A percentile compares a stretch with the other conserved stretches of the same genome.
These are phyloP conservation scores for Gyrodon lividus DNA, from an alignment of 768 basidiomycete species.

Conservation along the genomic window DNA sequence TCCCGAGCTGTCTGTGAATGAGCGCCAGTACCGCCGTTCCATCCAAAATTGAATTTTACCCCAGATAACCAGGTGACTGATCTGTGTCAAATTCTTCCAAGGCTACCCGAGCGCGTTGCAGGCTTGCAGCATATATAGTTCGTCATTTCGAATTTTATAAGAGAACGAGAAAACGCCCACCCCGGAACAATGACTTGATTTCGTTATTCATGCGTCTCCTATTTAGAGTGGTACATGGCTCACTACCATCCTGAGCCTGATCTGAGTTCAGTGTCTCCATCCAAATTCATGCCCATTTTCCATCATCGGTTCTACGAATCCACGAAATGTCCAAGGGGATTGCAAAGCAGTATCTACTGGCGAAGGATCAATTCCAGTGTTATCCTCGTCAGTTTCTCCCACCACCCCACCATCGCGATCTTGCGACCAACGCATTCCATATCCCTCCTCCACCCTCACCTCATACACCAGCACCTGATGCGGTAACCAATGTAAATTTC, in stretches of 20 bases:
- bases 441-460: slow-evolving; percentile 55
- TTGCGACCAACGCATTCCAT: slow-evolving; percentile 69
- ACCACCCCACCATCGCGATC: slow-evolving; percentile 31
- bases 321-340: slow-evolving; percentile 54
- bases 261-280: slow-evolving; percentile 53
- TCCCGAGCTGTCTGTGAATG: too few species aligned
- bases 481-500: slow-evolving; percentile 66
- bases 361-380: not conserved
- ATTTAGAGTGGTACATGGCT: not conserved
- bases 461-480: slow-evolving; percentile 64
- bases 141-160: too few species aligned
- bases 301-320: slow-evolving; percentile 70
- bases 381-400: slow-evolving; percentile 2
- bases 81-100: too few species aligned
- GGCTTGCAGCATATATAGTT: too few species aligned
- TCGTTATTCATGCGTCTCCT: not conserved
- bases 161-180: too few species aligned
- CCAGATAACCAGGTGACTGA: too few species aligned
- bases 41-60: too few species aligned
- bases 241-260: not conserved
- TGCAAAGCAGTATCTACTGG: not conserved
- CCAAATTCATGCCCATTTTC: slow-evolving; percentile 61
- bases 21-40: too few species aligned
- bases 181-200: too few species aligned
- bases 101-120: too few species aligned